These are phyloP conservation scores for Citrus medica DNA, from an alignment of 345 rosid genomes.

Conservation along the genomic window DNA sequence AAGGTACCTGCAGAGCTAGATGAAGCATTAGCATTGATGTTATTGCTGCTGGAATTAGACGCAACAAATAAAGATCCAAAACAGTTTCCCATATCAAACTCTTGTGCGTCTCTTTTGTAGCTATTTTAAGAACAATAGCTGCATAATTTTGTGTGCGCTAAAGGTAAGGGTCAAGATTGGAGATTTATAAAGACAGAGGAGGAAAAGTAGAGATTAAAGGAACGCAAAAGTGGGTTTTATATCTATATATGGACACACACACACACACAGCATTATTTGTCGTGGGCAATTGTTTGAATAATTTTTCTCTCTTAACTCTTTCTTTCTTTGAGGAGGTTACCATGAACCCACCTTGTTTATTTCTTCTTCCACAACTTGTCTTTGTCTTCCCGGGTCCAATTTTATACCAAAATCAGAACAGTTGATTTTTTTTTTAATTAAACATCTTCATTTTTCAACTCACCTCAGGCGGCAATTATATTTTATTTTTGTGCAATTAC, in stretches of 20 bases:
- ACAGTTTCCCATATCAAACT: slow-evolving; percentile 42
- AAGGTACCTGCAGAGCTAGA: slow-evolving; percentile 23
- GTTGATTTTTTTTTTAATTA: background rate
- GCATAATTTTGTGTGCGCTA: background rate
- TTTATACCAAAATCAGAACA: background rate
- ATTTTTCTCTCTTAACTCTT: too few relatives aligned
- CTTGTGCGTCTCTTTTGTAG: background rate
- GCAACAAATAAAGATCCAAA: slow-evolving; percentile 19
- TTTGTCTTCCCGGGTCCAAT: background rate
- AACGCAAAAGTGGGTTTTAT: too few relatives aligned
- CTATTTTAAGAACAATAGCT: background rate
- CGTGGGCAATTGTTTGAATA: background rate
- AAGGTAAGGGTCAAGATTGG: too few relatives aligned
- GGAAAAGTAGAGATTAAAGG: too few relatives aligned
- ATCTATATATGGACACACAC: too few relatives aligned
- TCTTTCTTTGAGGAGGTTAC: background rate
- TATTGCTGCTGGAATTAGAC: background rate
- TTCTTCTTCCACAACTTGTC: background rate
- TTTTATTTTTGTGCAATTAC: too few relatives aligned
- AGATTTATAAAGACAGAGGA: too few relatives aligned
- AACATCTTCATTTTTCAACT: too few relatives aligned
- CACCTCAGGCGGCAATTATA: background rate
- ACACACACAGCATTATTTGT: too few relatives aligned
- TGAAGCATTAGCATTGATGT: background rate
- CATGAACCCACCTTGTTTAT: background rate